Evolutionary conservation across 305 asterid species (phyloP), one percentile per base, ranked within the genome.

Genomic region (Solanum hybrid): DNA sequence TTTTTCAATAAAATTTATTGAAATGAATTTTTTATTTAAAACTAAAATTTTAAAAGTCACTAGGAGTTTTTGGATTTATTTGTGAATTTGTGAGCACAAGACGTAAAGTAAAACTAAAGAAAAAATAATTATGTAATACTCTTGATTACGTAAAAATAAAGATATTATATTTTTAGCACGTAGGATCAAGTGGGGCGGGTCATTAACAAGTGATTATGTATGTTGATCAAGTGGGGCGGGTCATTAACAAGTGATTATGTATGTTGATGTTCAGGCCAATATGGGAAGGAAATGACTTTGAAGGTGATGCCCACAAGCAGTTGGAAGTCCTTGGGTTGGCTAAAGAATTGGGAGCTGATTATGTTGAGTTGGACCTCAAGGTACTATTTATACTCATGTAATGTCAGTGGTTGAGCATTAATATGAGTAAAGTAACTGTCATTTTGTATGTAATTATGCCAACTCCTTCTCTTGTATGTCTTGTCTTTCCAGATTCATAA

Each of bases 291-390:
- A 92, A 91, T 84, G 87, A 87, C 86, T 88, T 71, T 89, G 89
- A 87, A 66, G 90, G 89, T 12, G 82, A 90, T 86, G 93, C 90
- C 34, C 90, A 90, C 87, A 90, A 88, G 77, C 89, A 66, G 76
- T 85, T 93, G 29, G 89, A 92, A 72, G 77, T 90, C 69, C 93
- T 95, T 90, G 88, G 89, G 90, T 80, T 92, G 89, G 97, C 97
- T 87, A 90, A 89, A 88, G 92, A 95, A 86, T 90, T 95, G 77
- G 96, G 95, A 64, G 95, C 94, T 29, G 96, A 95, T 90, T 95
- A 93, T 89, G 88, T 95, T 35, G 97, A 95, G 35, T 90, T 93
- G 91, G 95, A 95, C 73, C 88, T 92, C 91, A 90, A 94, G 96
- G 97, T 94, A 87, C 72, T 56, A 15, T 56, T 15, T 56, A 56